Evolutionary conservation across 2,329 filamentous ascomycete species (phyloP).

Genomic region (Sclerotinia sclerotiorum): DNA sequence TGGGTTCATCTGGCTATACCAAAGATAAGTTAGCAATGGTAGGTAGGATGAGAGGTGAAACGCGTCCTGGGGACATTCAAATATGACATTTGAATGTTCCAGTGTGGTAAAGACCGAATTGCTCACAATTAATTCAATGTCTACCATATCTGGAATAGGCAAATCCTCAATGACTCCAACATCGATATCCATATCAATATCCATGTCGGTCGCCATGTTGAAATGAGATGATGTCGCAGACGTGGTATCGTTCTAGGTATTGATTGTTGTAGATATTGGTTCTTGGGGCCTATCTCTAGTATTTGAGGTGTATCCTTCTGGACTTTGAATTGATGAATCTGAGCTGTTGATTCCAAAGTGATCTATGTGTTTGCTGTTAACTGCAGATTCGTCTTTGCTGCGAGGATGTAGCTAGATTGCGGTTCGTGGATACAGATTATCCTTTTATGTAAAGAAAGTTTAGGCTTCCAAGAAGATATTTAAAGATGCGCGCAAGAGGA

Average conservation of each 20-base stretch:
- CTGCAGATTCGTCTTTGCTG: not conserved
- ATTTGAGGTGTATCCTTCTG: not conserved
- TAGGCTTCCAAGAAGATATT: not conserved
- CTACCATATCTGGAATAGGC: constrained; percentile 17
- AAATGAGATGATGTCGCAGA: not conserved
- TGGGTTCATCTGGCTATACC: constrained; percentile 27
- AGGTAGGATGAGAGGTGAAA: not conserved
- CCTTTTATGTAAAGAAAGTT: not conserved
- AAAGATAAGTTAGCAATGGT: not conserved
- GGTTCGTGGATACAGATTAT: not conserved
- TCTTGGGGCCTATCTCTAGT: not conserved
- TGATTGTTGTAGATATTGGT: not conserved
- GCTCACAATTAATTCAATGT: constrained; percentile 21
- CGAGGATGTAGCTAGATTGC: not conserved
- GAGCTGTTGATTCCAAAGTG: not conserved
- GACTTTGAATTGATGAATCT: not conserved
- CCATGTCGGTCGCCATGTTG: constrained; percentile 52
- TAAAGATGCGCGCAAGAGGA: not conserved
- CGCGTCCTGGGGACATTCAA: not conserved
- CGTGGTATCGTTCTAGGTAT: not conserved
- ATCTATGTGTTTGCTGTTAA: not conserved
- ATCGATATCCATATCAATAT: constrained; percentile 76
- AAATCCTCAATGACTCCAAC: constrained; percentile 51
- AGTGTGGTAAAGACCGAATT: not conserved
- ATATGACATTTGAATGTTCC: not conserved